Percentiles rank a stretch among this genome's conserved stretches.
phyloP scores from a whole-genome alignment of 306 rosid species.

The cucumber (Cucumis sativus) region Cucumber_9930_V3 NC_026656.2:18556001-18556500 shows the following conservation, averaged over 20 bases:
- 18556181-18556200: not conserved
- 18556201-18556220: not conserved
- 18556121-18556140: not conserved
- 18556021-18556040: not conserved
- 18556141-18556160: not conserved
- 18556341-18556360: not conserved
- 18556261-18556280: not conserved
- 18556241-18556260: not conserved
- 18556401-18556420: conserved; percentile 93
- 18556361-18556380: conserved; percentile 91
- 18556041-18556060: not conserved
- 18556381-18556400: conserved; percentile 93
- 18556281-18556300: not conserved
- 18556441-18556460: conserved; percentile 87
- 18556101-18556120: not conserved
- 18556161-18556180: not conserved
- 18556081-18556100: not conserved
- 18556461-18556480: conserved; percentile 79
- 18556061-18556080: not conserved
- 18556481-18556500: conserved; percentile 40
- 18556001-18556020: not conserved
- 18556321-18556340: not conserved
- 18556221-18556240: not conserved
- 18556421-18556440: conserved; percentile 95
- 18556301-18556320: not conserved